Percentiles rank a stretch among this genome's conserved stretches.
Evolutionary conservation across 805 yeast genomes (phyloP).

Genomic region (Saccharomyces mikatae): DNA sequence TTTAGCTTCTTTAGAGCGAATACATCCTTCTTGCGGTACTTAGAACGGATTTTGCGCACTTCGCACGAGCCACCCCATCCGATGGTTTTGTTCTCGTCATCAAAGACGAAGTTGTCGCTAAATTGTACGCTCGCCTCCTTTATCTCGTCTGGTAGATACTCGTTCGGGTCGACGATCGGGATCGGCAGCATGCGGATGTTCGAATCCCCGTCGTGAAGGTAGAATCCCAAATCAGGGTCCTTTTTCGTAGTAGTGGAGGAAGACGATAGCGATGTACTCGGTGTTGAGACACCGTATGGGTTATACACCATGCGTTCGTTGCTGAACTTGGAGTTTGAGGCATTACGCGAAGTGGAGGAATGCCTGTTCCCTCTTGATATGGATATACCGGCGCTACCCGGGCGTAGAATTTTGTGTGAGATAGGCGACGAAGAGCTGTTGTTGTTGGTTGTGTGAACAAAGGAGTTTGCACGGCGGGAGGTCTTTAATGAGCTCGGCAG

Average conservation of each 20-base stretch:
- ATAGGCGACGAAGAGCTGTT: neutral
- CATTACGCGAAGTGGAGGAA: slow-evolving; percentile 7
- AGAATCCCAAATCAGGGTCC: slow-evolving; percentile 21
- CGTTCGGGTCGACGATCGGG: slow-evolving; percentile 62
- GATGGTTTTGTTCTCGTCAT: slow-evolving; percentile 39
- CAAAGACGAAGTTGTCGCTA: slow-evolving; percentile 46
- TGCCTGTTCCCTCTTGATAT: slow-evolving; percentile 4
- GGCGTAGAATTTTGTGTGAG: neutral
- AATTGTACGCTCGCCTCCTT: slow-evolving; percentile 42
- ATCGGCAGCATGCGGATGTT: slow-evolving; percentile 42
- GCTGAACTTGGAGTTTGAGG: slow-evolving; percentile 4
- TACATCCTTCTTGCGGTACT: slow-evolving; percentile 31
- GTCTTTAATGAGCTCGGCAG: neutral
- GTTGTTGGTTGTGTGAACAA: neutral
- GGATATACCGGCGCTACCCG: neutral
- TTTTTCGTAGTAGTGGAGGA: slow-evolving; percentile 3
- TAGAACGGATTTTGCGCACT: slow-evolving; percentile 43
- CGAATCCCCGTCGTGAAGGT: slow-evolving; percentile 30
- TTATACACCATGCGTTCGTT: slow-evolving; percentile 48
- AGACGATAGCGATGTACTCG: slow-evolving; percentile 1
- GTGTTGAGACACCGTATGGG: slow-evolving; percentile 45
- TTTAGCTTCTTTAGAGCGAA: slow-evolving; percentile 63
- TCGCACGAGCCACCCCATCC: slow-evolving; percentile 71
- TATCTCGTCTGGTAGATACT: slow-evolving; percentile 46
- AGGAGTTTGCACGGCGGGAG: neutral